phyloP scores from a whole-genome alignment of 139 green algal genomes.

The Coccomyxa sp. region DNA sequence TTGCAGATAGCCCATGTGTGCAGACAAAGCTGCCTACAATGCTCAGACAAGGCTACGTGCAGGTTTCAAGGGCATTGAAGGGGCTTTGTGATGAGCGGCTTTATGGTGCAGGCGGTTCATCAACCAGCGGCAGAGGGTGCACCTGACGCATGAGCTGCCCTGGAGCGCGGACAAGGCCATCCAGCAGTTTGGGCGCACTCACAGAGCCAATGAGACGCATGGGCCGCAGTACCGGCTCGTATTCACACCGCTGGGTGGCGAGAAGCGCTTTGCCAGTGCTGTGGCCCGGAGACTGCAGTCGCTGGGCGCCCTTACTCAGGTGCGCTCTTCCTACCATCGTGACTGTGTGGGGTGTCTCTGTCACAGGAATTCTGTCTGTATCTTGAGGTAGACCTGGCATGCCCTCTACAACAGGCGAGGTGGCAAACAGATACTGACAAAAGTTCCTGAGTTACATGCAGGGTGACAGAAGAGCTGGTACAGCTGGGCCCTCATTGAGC shows the following conservation, averaged over 20 bases:
- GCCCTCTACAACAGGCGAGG: too few relatives aligned
- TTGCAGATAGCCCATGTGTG: too few relatives aligned
- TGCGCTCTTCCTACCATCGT: too few relatives aligned
- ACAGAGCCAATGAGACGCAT: constrained; percentile 55
- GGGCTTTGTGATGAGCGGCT: too few relatives aligned
- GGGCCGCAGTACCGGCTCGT: constrained; percentile 65
- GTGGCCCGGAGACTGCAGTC: constrained; percentile 49
- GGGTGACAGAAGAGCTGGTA: constrained; percentile 37
- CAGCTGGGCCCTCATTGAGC: constrained; percentile 27
- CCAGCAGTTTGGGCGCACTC: constrained; percentile 67
- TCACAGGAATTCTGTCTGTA: too few relatives aligned
- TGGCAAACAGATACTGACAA: too few relatives aligned
- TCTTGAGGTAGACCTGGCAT: too few relatives aligned
- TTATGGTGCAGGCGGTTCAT: constrained; percentile 17
- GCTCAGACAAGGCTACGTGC: too few relatives aligned
- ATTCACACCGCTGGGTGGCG: constrained; percentile 53
- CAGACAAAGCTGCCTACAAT: too few relatives aligned
- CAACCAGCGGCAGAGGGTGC: constrained; percentile 49
- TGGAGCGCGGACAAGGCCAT: constrained; percentile 70
- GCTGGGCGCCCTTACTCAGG: constrained; percentile 58
- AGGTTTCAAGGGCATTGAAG: too few relatives aligned
- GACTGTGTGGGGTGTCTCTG: too few relatives aligned
- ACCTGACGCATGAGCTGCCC: constrained; percentile 61
- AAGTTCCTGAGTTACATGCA: constrained; percentile 16
- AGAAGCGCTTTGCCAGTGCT: constrained; percentile 50